These are phyloP conservation scores for Grigorovia yakushimaensis DNA, from an alignment of 805 yeast genomes.

Conservation along the genomic window DNA sequence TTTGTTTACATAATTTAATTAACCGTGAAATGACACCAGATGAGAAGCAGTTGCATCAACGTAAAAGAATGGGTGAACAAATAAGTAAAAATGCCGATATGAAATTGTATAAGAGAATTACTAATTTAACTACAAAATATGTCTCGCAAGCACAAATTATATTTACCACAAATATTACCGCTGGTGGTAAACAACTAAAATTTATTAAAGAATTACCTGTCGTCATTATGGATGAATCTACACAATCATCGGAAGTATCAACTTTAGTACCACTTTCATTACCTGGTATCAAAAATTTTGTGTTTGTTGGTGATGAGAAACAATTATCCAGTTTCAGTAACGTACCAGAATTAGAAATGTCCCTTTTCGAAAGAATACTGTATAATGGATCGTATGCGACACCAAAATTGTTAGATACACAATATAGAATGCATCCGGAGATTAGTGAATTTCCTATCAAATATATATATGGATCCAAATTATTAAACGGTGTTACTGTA, in stretches of 20 bases:
- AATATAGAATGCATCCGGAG: conserved; percentile 58
- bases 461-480: conserved; percentile 39
- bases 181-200: conserved; percentile 58
- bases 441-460: conserved; percentile 51
- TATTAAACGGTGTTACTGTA: conserved; percentile 50
- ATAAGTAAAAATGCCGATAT: conserved; percentile 40
- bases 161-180: conserved; percentile 63
- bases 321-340: conserved; percentile 66
- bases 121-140: conserved; percentile 37
- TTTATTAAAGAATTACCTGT: conserved; percentile 47
- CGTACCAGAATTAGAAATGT: conserved; percentile 54
- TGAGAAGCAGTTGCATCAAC: conserved; percentile 34
- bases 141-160: conserved; percentile 60
- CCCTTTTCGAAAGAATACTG: conserved; percentile 59
- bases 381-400: conserved; percentile 48
- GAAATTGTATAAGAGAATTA: conserved; percentile 38
- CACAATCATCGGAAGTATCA: conserved; percentile 66
- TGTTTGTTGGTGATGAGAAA: conserved; percentile 68
- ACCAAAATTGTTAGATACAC: conserved; percentile 62
- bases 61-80: conserved; percentile 36
- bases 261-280: conserved; percentile 63
- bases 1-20: conserved; percentile 57
- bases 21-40: conserved; percentile 38
- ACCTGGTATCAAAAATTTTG: conserved; percentile 55
- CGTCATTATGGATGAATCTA: conserved; percentile 71